These are phyloP conservation scores for Emmonsiellopsis sp. DNA, from an alignment of 2,329 filamentous ascomycete species.

Conservation along the genomic window DNA sequence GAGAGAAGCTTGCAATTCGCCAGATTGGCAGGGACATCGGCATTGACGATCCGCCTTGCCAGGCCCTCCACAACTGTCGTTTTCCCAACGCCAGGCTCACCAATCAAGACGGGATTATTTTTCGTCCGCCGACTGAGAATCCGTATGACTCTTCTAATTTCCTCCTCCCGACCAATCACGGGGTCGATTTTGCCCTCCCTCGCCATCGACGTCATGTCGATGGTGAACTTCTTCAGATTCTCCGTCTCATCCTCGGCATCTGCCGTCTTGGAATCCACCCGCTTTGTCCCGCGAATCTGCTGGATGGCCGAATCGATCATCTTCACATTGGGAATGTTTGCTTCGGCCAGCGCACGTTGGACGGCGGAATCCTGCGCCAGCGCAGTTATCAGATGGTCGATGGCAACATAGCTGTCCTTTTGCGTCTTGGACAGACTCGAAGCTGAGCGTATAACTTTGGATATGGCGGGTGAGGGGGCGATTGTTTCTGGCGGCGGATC, in stretches of 20 bases:
- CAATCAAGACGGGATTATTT: conserved; percentile 97
- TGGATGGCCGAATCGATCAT: conserved; percentile 83
- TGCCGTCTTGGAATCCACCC: conserved; percentile 92
- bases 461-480: conserved; percentile 70
- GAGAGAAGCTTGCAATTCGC: conserved; percentile 90
- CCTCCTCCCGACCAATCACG: conserved; percentile 92
- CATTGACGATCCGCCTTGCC: conserved; percentile 89
- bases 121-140: conserved; percentile 91
- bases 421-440: conserved; percentile 93
- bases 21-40: conserved; percentile 90
- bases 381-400: conserved; percentile 86
- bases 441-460: conserved; percentile 71
- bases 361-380: conserved; percentile 70
- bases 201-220: conserved; percentile 95
- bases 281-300: conserved; percentile 81
- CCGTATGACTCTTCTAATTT: conserved; percentile 82
- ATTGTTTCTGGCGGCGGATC: conserved; percentile 88
- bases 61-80: conserved; percentile 96
- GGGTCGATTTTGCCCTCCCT: conserved; percentile 96
- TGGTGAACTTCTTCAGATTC: conserved; percentile 95
- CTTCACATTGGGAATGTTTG: conserved; percentile 86
- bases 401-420: conserved; percentile 87
- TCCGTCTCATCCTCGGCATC: conserved; percentile 87
- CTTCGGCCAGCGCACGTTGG: conserved; percentile 65
- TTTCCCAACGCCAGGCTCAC: conserved; percentile 96